phyloP scores from a whole-genome alignment of 176 grass and related monocot genomes.

The Oryza glumipatula region DNA sequence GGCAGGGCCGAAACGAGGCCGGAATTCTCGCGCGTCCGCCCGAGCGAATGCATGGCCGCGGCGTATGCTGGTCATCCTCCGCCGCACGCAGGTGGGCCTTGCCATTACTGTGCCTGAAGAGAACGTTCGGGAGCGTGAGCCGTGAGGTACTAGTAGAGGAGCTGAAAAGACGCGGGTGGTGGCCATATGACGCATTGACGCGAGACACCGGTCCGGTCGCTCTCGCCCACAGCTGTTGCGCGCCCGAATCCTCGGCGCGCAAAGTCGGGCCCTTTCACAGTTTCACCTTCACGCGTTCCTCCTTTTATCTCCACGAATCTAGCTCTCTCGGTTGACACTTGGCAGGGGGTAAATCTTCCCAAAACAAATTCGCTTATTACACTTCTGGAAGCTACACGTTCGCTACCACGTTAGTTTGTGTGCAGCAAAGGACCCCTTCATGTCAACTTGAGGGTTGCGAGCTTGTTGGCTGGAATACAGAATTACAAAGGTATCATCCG shows the following conservation, averaged over 20 bases:
- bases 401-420: not conserved
- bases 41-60: not conserved
- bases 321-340: not conserved
- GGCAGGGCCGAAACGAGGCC: not conserved
- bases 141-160: not conserved
- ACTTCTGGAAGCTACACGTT: not conserved
- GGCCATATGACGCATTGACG: not conserved
- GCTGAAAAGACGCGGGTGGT: not conserved
- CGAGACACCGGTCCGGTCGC: not conserved
- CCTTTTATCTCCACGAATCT: conserved; percentile 9
- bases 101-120: not conserved
- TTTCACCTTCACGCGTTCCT: not conserved
- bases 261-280: no score
- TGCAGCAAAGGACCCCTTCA: not conserved
- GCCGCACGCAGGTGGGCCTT: not conserved
- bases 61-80: not conserved
- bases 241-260: not conserved
- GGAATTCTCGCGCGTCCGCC: conserved; percentile 18
- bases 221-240: not conserved
- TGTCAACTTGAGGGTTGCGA: not conserved
- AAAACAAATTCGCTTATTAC: not conserved
- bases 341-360: not conserved
- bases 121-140: conserved; percentile 28
- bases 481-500: not conserved
- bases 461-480: no score